phyloP scores from a whole-genome alignment of 495 filamentous ascomycete species.

The Talaromyces ruber region DNA sequence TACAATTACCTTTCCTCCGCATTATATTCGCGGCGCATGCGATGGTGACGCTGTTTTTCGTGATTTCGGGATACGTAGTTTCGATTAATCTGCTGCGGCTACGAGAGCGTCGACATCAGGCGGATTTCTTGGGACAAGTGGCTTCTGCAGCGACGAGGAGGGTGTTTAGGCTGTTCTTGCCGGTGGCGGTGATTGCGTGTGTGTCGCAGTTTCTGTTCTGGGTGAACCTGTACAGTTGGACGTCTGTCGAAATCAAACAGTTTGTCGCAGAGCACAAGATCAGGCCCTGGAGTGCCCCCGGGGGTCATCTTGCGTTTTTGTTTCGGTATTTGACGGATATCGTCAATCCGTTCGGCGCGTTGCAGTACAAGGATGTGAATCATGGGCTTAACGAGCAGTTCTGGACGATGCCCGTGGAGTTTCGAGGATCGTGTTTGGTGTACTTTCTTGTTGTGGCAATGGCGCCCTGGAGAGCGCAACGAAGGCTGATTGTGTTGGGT shows the following conservation, averaged over 20 bases:
- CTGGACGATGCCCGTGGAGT: conserved; percentile 45
- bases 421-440: conserved; percentile 37
- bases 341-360: conserved; percentile 17
- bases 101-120: conserved; percentile 28
- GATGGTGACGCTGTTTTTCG: conserved; percentile 58
- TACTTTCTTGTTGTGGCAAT: conserved; percentile 30
- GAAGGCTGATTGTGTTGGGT: conserved; percentile 23
- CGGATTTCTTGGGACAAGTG: conserved; percentile 18
- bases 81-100: conserved; percentile 43
- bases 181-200: conserved; percentile 38
- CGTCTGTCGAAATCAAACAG: conserved; percentile 10
- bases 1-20: conserved; percentile 51
- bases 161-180: conserved; percentile 46
- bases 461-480: conserved; percentile 20
- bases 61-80: conserved; percentile 54
- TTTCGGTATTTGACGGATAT: conserved; percentile 27
- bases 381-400: conserved; percentile 24
- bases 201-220: conserved; percentile 33
- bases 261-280: not conserved
- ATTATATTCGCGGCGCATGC: conserved; percentile 45
- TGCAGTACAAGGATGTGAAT: not conserved
- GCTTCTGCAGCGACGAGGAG: conserved; percentile 47
- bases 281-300: conserved; percentile 15
- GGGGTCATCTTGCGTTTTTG: conserved; percentile 13
- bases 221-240: conserved; percentile 15